Conservation (phyloP, 2,329 filamentous ascomycete genomes). For the Exophiala spinifera region DNA sequence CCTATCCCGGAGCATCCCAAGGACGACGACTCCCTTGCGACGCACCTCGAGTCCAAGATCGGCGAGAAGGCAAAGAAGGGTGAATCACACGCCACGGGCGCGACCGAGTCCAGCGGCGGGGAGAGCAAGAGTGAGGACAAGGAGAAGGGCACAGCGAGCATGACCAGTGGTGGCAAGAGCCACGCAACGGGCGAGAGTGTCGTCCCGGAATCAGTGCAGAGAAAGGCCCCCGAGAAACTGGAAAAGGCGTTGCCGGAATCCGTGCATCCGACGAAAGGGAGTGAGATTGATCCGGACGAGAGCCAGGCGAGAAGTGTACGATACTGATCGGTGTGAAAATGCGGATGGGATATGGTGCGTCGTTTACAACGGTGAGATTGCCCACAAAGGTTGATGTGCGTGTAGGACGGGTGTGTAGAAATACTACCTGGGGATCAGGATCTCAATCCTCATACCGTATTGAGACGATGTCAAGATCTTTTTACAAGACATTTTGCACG, state of each 20-base stretch:
- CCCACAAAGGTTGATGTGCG: too few relatives aligned
- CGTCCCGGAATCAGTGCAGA: neutral
- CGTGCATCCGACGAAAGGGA: conserved; percentile 1
- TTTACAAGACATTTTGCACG: too few relatives aligned
- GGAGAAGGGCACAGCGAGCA: neutral
- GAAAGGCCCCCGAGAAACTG: neutral
- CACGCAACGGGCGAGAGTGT: conserved; percentile 1
- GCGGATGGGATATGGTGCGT: too few relatives aligned
- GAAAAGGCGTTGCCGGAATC: conserved; percentile 3
- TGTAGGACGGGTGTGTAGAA: too few relatives aligned
- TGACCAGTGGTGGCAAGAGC: neutral
- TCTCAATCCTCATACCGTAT: too few relatives aligned
- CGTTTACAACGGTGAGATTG: too few relatives aligned
- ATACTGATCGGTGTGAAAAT: neutral
- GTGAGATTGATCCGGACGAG: neutral
- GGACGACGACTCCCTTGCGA: neutral
- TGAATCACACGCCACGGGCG: neutral
- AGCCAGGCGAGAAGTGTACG: neutral
- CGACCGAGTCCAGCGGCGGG: too few relatives aligned
- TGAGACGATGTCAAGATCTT: too few relatives aligned
- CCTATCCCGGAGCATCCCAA: neutral
- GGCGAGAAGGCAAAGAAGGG: neutral
- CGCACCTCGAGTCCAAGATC: neutral
- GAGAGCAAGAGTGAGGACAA: neutral
- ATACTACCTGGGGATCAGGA: too few relatives aligned